Conservation (phyloP, 1,284 basidiomycete genomes). For the Gymnopus androsaceus region DNA sequence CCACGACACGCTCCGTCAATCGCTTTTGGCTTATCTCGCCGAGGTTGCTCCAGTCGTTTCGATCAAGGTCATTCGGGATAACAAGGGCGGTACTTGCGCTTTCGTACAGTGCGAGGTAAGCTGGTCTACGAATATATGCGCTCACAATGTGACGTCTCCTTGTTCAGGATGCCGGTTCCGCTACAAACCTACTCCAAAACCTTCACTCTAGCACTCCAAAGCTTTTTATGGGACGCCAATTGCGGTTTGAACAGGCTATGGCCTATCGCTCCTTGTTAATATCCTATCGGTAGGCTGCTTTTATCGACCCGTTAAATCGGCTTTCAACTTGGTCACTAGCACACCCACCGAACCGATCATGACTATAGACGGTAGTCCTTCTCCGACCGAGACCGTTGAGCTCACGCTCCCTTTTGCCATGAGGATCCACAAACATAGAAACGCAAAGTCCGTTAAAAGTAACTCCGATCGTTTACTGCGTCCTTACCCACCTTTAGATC, state of each 20-base stretch:
- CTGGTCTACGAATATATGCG: slow-evolving; percentile 10
- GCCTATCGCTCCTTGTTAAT: slow-evolving; percentile 72
- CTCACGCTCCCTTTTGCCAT: slow-evolving; percentile 57
- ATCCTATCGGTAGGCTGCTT: slow-evolving; percentile 65
- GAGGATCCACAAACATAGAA: slow-evolving; percentile 38
- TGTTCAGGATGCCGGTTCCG: slow-evolving; percentile 56
- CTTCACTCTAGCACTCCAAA: slow-evolving; percentile 55
- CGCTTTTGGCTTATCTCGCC: slow-evolving; percentile 65
- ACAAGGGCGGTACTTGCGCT: slow-evolving; percentile 73
- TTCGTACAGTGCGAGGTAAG: slow-evolving; percentile 76
- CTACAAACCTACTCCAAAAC: slow-evolving; percentile 59
- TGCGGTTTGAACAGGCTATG: slow-evolving; percentile 77
- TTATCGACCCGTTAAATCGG: neutral
- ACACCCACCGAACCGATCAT: slow-evolving; percentile 28
- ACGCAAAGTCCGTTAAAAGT: slow-evolving; percentile 25
- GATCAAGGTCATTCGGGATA: slow-evolving; percentile 75
- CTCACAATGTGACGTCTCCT: slow-evolving; percentile 11
- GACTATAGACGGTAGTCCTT: slow-evolving; percentile 22
- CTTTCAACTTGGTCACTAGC: slow-evolving; percentile 7
- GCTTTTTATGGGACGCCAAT: slow-evolving; percentile 65
- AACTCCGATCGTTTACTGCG: neutral
- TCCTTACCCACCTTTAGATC: slow-evolving; percentile 37
- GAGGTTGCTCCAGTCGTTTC: slow-evolving; percentile 61
- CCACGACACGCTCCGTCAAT: slow-evolving; percentile 55
- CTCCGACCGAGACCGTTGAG: slow-evolving; percentile 29